Conservation (phyloP, 2,329 filamentous ascomycete genomes). For the Whalleya microplaca region DNA sequence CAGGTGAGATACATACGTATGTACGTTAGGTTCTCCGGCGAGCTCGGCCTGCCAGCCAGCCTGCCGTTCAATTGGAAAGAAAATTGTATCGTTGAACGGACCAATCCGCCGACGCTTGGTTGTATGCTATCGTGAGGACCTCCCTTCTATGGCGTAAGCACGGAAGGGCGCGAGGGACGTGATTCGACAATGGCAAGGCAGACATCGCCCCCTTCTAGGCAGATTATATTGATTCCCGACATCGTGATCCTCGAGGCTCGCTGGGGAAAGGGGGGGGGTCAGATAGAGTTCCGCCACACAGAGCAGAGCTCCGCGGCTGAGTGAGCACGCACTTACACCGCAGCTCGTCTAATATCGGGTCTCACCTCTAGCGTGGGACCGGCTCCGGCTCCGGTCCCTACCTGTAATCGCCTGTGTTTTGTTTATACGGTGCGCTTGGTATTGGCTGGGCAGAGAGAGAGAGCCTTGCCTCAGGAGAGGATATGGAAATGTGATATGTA, state of each 20-base stretch:
- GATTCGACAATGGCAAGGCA: background rate
- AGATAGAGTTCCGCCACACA: conserved; percentile 1
- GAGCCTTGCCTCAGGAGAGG: background rate
- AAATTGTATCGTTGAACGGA: background rate
- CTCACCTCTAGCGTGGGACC: background rate
- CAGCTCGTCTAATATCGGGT: background rate
- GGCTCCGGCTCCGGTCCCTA: background rate
- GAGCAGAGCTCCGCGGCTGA: background rate
- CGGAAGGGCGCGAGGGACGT: background rate
- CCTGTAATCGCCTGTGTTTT: background rate
- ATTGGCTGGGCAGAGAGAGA: background rate
- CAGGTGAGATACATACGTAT: no score
- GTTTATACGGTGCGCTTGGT: background rate
- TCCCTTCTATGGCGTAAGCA: background rate
- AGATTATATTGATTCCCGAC: background rate
- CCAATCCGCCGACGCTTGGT: no score
- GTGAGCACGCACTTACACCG: background rate
- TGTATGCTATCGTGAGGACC: background rate
- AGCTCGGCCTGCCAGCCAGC: background rate
- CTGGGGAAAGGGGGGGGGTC: no score
- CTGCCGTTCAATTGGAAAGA: background rate
- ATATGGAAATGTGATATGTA: background rate
- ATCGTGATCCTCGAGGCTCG: background rate
- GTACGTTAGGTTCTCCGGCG: background rate
- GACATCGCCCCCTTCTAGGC: background rate